Conservation (phyloP, 2,329 filamentous ascomycete genomes). For the Sphaerostilbella broomeana region DNA sequence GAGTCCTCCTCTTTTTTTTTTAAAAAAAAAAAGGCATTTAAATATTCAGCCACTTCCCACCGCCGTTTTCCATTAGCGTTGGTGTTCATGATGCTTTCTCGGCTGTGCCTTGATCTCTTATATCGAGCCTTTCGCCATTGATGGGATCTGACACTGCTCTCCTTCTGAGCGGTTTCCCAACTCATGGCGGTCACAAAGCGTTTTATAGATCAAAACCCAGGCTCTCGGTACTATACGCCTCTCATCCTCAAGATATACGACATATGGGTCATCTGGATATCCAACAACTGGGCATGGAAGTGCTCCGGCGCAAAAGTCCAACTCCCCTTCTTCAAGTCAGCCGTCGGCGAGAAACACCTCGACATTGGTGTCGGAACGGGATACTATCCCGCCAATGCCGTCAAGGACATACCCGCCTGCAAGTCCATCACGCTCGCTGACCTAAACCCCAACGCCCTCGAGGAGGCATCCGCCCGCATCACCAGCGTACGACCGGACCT, state of each 20-base stretch:
- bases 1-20: no score
- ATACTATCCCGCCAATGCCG: slow-evolving; percentile 28
- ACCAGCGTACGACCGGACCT: slow-evolving; percentile 13
- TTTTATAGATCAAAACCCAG: slow-evolving; percentile 1
- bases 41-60: no score
- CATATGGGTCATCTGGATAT: slow-evolving; percentile 36
- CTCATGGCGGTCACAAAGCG: not conserved
- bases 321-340: slow-evolving; percentile 26
- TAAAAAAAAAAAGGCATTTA: no score
- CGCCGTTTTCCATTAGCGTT: no score
- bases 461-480: slow-evolving; percentile 7
- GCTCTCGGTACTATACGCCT: slow-evolving; percentile 7
- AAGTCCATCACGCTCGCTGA: slow-evolving; percentile 32
- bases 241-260: slow-evolving; percentile 30
- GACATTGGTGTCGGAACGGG: slow-evolving; percentile 36
- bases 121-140: no score
- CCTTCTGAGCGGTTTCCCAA: no score
- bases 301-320: slow-evolving; percentile 26
- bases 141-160: no score
- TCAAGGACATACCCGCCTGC: slow-evolving; percentile 12
- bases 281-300: slow-evolving; percentile 31
- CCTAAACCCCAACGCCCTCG: slow-evolving; percentile 28
- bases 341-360: slow-evolving; percentile 31
- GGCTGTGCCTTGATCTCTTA: no score
- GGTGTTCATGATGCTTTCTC: no score